Conservation (phyloP, 345 rosid species). For the Salix brachista region DNA sequence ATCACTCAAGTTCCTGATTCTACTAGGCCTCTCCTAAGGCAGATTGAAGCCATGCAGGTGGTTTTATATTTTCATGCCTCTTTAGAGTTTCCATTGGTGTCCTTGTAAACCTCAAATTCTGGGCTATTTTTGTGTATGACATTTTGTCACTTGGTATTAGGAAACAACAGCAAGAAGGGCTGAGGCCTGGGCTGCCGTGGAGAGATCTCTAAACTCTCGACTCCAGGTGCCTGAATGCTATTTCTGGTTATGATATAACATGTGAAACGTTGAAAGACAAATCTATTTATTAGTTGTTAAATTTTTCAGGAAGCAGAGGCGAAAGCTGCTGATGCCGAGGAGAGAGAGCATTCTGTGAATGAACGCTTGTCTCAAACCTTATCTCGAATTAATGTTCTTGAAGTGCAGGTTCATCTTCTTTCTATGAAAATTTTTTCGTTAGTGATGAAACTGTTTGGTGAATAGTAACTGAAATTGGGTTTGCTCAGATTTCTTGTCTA, state of each 20-base stretch:
- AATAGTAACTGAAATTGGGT: slow-evolving; percentile 28
- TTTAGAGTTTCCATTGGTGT: slow-evolving; percentile 1
- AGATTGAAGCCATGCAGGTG: slow-evolving; percentile 99
- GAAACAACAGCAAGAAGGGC: slow-evolving; percentile 86
- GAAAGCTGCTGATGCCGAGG: slow-evolving; percentile 90
- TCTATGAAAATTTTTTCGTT: slow-evolving; percentile 10
- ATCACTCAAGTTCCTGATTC: slow-evolving; percentile 97
- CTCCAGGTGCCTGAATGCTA: slow-evolving; percentile 61
- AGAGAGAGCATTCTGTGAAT: slow-evolving; percentile 81
- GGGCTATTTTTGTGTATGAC: neutral
- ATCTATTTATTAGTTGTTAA: slow-evolving; percentile 4
- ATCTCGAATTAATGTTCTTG: slow-evolving; percentile 94
- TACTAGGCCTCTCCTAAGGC: slow-evolving; percentile 94
- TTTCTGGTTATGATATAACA: slow-evolving; percentile 8
- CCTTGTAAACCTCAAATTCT: neutral
- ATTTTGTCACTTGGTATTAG: slow-evolving; percentile 38
- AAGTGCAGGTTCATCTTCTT: slow-evolving; percentile 72
- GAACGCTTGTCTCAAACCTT: slow-evolving; percentile 95
- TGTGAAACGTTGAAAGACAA: neutral
- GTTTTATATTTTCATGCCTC: slow-evolving; percentile 7
- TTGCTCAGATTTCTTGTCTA: slow-evolving; percentile 81
- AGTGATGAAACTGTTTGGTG: slow-evolving; percentile 11
- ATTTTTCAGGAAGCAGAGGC: slow-evolving; percentile 77
- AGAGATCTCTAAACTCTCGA: slow-evolving; percentile 80
- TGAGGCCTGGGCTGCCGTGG: slow-evolving; percentile 98